Base-by-base conservation (phyloP, 2,329 filamentous ascomycete species). In the Dissoconium aciculare region DNA sequence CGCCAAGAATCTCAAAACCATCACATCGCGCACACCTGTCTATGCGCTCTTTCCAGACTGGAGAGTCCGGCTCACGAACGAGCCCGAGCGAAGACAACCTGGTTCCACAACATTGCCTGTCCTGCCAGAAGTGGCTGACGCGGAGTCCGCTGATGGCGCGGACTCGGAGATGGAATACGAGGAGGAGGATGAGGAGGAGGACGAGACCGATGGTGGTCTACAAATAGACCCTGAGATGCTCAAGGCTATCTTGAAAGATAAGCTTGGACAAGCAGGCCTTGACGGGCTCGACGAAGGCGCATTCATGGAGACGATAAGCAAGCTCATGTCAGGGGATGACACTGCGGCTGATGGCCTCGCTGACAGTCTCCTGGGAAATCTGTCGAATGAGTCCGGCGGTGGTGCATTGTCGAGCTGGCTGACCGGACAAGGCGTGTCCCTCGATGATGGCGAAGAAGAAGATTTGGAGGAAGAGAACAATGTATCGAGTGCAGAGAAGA, bases 21-120 rank as follows among this genome's bases (percentile, higher is more conserved):
- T n/a, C n/a, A n/a, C n/a, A n/a, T n/a, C n/a, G n/a, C n/a, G n/a
- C n/a, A 41, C 43, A 1, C 38, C 49, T 28, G 29, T 53, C 8
- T 59, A 54, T 32, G 53, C 61, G 4, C 40, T 65, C 10, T 37
- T 66, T 15, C 53, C 54, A 21, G 54, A 66, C 35, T 66, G 62
- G 62, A 52, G 53, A 34, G 47, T 56, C 31, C 51, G 52, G 16
- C 54, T 58, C 30, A 43, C 41, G 17, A 40, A 51, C 15, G 46
- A 41, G 29, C 19, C 19, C n/a, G 8, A 23, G 19, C 8, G 19
- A 8, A 23, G 19, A 23, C n/a, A n/a, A n/a, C n/a, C n/a, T n/a
- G n/a, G n/a, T n/a, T n/a, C n/a, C n/a, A n/a, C n/a, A n/a, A n/a
- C n/a, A n/a, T n/a, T n/a, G n/a, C n/a, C n/a, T n/a, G n/a, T n/a